Conservation (phyloP, 2,329 filamentous ascomycete species). For the Hymenoscyphus fraxineus region DNA sequence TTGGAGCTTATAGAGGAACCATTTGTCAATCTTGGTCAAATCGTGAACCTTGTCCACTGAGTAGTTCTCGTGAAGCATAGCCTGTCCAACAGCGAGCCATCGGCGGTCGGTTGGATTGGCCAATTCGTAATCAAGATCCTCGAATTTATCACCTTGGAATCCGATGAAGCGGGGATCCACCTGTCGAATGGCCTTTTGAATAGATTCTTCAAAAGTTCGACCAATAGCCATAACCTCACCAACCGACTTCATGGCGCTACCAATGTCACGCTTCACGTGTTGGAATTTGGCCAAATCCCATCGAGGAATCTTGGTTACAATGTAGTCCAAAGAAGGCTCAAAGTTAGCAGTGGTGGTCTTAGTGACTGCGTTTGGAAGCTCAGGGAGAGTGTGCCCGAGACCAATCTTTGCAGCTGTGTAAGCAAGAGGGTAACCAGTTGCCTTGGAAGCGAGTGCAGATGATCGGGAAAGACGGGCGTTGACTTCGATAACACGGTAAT, state of each 20-base stretch:
- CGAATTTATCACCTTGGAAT: slow-evolving; percentile 93
- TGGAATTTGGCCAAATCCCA: slow-evolving; percentile 99
- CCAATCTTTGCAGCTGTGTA: slow-evolving; percentile 99
- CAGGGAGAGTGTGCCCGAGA: slow-evolving; percentile 88
- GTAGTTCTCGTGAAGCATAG: slow-evolving; percentile 96
- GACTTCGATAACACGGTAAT: slow-evolving; percentile 98
- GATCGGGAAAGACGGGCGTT: slow-evolving; percentile 98
- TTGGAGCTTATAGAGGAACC: slow-evolving; percentile 98
- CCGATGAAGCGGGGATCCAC: slow-evolving; percentile 90
- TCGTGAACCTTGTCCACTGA: slow-evolving; percentile 88
- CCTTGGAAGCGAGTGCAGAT: slow-evolving; percentile 94
- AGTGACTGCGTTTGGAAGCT: slow-evolving; percentile 95
- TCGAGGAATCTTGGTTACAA: slow-evolving; percentile 96
- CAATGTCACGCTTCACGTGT: slow-evolving; percentile 95
- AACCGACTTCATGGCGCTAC: slow-evolving; percentile 97
- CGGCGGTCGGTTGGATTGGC: slow-evolving; percentile 92
- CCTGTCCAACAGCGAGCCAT: slow-evolving; percentile 96
- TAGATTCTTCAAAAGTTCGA: slow-evolving; percentile 96
- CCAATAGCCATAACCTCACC: slow-evolving; percentile 99
- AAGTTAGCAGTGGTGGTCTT: slow-evolving; percentile 99
- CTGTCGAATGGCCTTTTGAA: slow-evolving; percentile 97
- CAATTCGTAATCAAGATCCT: slow-evolving; percentile 84
- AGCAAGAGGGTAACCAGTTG: slow-evolving; percentile 92
- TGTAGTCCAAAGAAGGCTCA: slow-evolving; percentile 94
- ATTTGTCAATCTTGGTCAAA: slow-evolving; percentile 97